Evolutionary conservation across 805 yeast species (phyloP).

Genomic region (Metschnikowia gelsemii): DNA sequence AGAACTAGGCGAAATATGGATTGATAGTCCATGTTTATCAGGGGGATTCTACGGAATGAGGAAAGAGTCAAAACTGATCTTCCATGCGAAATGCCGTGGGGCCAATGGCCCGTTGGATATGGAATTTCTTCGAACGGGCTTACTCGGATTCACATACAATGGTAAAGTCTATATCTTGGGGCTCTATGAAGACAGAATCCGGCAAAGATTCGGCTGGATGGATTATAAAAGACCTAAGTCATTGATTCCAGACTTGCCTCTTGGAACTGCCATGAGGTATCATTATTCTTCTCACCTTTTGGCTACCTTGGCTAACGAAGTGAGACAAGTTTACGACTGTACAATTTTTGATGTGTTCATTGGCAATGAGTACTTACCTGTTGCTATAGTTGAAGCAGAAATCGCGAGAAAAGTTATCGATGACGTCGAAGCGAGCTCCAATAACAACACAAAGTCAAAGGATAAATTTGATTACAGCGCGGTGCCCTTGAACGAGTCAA

Average conservation of each 20-base stretch:
- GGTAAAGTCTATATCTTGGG: constrained; percentile 90
- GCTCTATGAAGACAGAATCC: constrained; percentile 83
- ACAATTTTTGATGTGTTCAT: constrained; percentile 84
- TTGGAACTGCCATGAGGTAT: constrained; percentile 49
- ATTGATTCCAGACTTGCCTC: constrained; percentile 31
- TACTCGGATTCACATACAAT: constrained; percentile 81
- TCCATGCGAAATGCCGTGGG: constrained; percentile 79
- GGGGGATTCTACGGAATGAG: constrained; percentile 85
- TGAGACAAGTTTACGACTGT: constrained; percentile 81
- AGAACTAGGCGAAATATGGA: constrained; percentile 96
- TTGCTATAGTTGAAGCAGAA: constrained; percentile 78
- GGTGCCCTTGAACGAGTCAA: constrained; percentile 44
- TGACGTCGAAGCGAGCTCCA: constrained; percentile 25
- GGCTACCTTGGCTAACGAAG: constrained; percentile 76
- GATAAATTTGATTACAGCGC: constrained; percentile 32
- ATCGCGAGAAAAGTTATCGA: constrained; percentile 39
- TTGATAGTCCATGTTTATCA: constrained; percentile 87
- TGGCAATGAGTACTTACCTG: constrained; percentile 79
- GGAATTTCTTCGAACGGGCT: constrained; percentile 86
- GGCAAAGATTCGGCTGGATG: constrained; percentile 70
- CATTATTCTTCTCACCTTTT: constrained; percentile 87
- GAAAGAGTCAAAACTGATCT: constrained; percentile 64
- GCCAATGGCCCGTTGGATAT: constrained; percentile 66
- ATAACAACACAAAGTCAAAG: constrained; percentile 16
- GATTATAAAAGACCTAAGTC: constrained; percentile 45